Percentiles rank a stretch among this genome's conserved stretches.
Conservation (phyloP, 306 rosid species). For the Inga oerstediana region DNA sequence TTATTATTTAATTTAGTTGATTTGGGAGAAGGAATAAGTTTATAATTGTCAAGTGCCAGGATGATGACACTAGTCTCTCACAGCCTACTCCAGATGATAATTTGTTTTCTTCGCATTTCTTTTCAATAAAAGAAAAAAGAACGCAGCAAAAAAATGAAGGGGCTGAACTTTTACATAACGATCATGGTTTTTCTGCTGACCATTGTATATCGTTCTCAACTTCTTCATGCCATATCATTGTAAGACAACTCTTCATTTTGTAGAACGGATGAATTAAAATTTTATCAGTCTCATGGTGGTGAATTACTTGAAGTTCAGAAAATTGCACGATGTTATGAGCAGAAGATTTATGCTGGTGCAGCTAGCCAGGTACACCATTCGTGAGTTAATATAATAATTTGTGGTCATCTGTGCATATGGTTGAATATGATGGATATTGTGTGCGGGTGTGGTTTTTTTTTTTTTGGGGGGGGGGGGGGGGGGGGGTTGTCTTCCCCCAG, state of each 20-base stretch:
- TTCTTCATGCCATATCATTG: neutral
- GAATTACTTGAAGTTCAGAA: constrained; percentile 49
- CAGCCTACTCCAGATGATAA: neutral
- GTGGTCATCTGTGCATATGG: neutral
- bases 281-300: constrained; percentile 39
- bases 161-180: neutral
- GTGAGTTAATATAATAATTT: neutral
- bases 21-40: neutral
- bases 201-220: neutral
- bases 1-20: neutral
- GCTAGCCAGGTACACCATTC: constrained; percentile 45
- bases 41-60: neutral
- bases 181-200: neutral
- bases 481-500: neutral
- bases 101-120: too few relatives aligned
- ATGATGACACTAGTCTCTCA: neutral
- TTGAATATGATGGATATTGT: neutral
- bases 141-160: neutral
- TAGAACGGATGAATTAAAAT: constrained; percentile 50
- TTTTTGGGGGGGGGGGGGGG: too few relatives aligned
- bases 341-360: constrained; percentile 49
- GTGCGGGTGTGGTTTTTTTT: too few relatives aligned
- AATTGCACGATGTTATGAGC: constrained; percentile 57
- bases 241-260: neutral
- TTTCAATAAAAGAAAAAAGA: neutral